phyloP scores from a whole-genome alignment of 2,329 filamentous ascomycete genomes.

The Acrocalymma vagum region DNA sequence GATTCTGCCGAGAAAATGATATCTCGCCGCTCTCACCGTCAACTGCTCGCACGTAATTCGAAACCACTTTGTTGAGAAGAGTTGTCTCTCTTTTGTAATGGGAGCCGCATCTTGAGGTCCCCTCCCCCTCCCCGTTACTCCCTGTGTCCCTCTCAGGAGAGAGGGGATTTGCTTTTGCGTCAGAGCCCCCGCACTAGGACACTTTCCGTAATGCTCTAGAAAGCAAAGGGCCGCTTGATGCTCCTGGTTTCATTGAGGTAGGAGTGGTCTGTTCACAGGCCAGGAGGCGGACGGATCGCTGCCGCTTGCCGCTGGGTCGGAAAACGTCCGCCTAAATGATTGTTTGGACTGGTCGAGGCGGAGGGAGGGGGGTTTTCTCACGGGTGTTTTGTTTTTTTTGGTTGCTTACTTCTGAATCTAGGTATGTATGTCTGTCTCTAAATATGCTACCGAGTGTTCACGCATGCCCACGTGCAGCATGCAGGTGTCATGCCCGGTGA shows the following conservation, averaged over 20 bases:
- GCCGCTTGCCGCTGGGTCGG: conserved; percentile 35
- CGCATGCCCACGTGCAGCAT: too few species aligned
- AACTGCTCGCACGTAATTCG: not conserved
- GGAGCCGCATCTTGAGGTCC: too few species aligned
- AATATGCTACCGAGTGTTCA: too few species aligned
- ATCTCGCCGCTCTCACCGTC: conserved; percentile 2
- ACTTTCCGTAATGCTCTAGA: conserved; percentile 43
- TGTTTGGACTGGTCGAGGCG: too few species aligned
- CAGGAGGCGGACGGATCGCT: conserved; percentile 35
- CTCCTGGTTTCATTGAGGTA: conserved; percentile 38
- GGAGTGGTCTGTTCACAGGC: conserved; percentile 24
- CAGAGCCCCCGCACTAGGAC: conserved; percentile 45
- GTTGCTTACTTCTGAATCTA: too few species aligned
- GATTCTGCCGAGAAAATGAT: conserved; percentile 4
- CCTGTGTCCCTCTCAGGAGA: conserved; percentile 16
- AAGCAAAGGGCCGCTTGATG: conserved; percentile 30
- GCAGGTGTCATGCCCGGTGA: too few species aligned
- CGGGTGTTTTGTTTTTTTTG: too few species aligned
- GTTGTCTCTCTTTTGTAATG: too few species aligned
- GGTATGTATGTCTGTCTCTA: too few species aligned
- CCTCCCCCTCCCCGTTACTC: conserved; percentile 8
- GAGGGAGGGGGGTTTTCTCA: too few species aligned
- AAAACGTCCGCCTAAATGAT: conserved; percentile 21
- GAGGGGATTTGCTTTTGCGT: conserved; percentile 32
- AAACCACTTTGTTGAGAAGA: too few species aligned